phyloP scores from a whole-genome alignment of 2,329 filamentous ascomycete genomes.

The Macroventuria anomochaeta region DNA sequence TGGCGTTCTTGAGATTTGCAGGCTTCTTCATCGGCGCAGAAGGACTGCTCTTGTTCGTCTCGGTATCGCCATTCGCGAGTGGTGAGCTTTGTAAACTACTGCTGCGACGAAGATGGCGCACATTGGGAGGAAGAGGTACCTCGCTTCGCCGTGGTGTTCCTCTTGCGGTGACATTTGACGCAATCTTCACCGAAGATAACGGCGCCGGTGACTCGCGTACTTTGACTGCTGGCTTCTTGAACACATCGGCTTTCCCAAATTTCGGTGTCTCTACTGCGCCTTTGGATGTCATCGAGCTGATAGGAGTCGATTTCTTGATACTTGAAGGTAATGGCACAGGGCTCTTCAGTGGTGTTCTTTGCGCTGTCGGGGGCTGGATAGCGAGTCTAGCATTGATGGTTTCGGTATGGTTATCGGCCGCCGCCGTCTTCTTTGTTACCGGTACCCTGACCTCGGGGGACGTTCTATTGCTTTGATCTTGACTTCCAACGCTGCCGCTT shows the following conservation, averaged over 20 bases:
- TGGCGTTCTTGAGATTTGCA: not conserved
- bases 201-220: not conserved
- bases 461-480: not conserved
- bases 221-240: conserved; percentile 14
- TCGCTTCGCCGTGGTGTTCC: conserved; percentile 5
- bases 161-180: not conserved
- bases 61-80: not conserved
- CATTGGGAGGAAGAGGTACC: conserved; percentile 6
- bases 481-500: not conserved
- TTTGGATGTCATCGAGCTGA: not conserved
- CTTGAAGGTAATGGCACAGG: conserved; percentile 15
- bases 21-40: not conserved
- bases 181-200: not conserved
- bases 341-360: conserved; percentile 6
- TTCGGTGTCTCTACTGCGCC: not conserved
- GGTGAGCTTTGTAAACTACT: conserved; percentile 3
- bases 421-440: not conserved
- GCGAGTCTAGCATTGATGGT: not conserved
- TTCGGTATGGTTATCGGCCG: not conserved
- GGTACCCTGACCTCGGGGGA: conserved; percentile 2
- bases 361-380: not conserved
- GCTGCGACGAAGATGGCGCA: not conserved
- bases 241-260: not conserved
- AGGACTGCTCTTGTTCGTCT: not conserved
- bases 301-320: not conserved